phyloP scores from a whole-genome alignment of 148 eudicot species.

The Fagopyrum esculentum region DNA sequence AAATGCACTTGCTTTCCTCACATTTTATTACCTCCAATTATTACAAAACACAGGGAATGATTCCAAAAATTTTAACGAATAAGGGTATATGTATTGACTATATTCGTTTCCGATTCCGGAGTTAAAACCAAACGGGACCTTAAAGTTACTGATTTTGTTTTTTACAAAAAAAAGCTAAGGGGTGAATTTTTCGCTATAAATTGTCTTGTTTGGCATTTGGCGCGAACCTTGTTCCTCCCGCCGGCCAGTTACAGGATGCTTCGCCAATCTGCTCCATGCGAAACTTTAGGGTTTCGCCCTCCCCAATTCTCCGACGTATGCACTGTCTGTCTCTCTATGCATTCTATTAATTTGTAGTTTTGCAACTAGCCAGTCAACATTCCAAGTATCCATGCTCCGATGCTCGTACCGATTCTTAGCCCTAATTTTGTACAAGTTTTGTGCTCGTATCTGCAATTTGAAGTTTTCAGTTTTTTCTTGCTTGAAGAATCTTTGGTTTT shows the following conservation, averaged over 20 bases:
- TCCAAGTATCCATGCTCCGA: neutral
- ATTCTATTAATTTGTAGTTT: neutral
- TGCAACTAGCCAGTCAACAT: neutral
- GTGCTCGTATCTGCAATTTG: neutral
- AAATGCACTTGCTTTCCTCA: no score
- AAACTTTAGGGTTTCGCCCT: conserved; percentile 25
- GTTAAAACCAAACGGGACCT: no score
- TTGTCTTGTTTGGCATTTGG: neutral
- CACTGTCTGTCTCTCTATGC: conserved; percentile 7
- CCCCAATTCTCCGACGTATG: conserved; percentile 39
- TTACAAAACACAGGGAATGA: no score
- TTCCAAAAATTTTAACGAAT: no score
- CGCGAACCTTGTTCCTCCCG: neutral
- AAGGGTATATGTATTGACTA: no score
- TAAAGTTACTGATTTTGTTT: no score
- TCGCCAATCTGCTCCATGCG: conserved; percentile 17
- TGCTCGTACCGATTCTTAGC: neutral
- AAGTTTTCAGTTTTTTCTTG: neutral
- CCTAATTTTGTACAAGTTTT: neutral
- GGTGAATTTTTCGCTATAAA: neutral
- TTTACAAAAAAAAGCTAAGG: no score
- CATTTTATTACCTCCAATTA: no score
- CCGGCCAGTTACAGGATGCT: neutral
- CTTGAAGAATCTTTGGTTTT: neutral
- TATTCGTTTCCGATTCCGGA: no score